phyloP scores from a whole-genome alignment of 352 stramenopile species.

The Pythium sukuiense region DNA sequence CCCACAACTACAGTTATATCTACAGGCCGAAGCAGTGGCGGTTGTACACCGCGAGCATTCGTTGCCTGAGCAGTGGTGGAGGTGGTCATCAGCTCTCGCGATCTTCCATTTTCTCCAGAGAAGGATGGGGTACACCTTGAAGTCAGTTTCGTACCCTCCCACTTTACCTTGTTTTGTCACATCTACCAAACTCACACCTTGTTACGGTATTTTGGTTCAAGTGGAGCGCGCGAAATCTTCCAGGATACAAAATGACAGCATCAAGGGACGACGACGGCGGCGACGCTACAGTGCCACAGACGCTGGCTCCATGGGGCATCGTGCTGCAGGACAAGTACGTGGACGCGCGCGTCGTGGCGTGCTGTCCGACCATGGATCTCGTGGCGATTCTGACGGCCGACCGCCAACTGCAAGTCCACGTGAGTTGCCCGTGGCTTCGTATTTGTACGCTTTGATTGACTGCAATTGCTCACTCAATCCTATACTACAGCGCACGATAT shows the following conservation, averaged over 20 bases:
- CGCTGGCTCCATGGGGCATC: constrained; percentile 40
- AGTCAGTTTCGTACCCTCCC: background rate
- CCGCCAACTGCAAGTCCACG: constrained; percentile 68
- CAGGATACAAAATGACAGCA: background rate
- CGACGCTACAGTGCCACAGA: background rate
- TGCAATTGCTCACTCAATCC: too few species aligned
- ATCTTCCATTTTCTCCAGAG: background rate
- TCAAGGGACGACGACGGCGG: background rate
- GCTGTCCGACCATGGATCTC: constrained; percentile 80
- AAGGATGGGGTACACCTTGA: background rate
- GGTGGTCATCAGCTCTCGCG: too few species aligned
- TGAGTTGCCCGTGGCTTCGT: constrained; percentile 29
- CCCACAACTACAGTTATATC: too few species aligned
- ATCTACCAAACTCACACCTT: background rate
- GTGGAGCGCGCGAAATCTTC: constrained; percentile 4
- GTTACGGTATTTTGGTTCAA: background rate
- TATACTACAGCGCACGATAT: constrained; percentile 54
- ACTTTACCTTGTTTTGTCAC: background rate
- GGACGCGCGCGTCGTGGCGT: constrained; percentile 44
- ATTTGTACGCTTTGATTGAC: too few species aligned
- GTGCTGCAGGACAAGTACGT: constrained; percentile 76
- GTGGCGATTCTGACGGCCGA: constrained; percentile 69
- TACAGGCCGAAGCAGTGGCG: too few species aligned
- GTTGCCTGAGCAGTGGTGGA: too few species aligned
- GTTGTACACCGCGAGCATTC: too few species aligned